Conservation (phyloP, 2,329 filamentous ascomycete species). For the Aspergillus alliaceus region DNA sequence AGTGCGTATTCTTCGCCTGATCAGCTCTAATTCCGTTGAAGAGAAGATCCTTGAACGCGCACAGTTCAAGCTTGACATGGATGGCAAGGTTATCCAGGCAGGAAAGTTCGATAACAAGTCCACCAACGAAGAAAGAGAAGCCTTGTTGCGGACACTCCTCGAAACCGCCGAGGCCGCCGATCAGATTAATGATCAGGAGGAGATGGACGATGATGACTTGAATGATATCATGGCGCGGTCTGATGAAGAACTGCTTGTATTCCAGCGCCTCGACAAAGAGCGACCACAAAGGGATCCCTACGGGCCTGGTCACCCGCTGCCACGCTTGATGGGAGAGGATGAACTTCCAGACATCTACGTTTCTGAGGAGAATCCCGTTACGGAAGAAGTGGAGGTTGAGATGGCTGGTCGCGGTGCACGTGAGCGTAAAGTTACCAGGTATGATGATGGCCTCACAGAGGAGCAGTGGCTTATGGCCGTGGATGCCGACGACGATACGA, state of each 20-base stretch:
- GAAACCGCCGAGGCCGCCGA: conserved; percentile 73
- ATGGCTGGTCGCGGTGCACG: conserved; percentile 83
- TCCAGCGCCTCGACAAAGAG: conserved; percentile 81
- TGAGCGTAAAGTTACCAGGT: conserved; percentile 90
- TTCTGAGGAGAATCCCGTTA: conserved; percentile 76
- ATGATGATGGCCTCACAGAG: conserved; percentile 95
- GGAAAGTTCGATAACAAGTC: conserved; percentile 99
- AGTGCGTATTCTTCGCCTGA: conserved; percentile 91
- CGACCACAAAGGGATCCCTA: conserved; percentile 67
- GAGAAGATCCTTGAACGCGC: conserved; percentile 98
- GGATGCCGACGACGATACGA: conserved; percentile 91
- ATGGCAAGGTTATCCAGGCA: conserved; percentile 98
- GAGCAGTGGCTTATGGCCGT: conserved; percentile 99
- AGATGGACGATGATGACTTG: conserved; percentile 98
- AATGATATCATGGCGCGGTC: conserved; percentile 91
- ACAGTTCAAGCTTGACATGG: conserved; percentile 98
- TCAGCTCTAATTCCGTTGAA: conserved; percentile 95
- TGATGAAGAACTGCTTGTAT: conserved; percentile 73
- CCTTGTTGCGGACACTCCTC: conserved; percentile 88
- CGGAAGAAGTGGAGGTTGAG: conserved; percentile 74
- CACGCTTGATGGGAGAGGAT: conserved; percentile 80
- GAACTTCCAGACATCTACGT: conserved; percentile 95
- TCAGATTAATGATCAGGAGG: conserved; percentile 79
- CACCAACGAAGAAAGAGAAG: conserved; percentile 95
- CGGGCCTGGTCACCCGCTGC: conserved; percentile 65